Evolutionary conservation across 73 alveolate genomes (phyloP).

Genomic region (Strombidium stylifer): DNA sequence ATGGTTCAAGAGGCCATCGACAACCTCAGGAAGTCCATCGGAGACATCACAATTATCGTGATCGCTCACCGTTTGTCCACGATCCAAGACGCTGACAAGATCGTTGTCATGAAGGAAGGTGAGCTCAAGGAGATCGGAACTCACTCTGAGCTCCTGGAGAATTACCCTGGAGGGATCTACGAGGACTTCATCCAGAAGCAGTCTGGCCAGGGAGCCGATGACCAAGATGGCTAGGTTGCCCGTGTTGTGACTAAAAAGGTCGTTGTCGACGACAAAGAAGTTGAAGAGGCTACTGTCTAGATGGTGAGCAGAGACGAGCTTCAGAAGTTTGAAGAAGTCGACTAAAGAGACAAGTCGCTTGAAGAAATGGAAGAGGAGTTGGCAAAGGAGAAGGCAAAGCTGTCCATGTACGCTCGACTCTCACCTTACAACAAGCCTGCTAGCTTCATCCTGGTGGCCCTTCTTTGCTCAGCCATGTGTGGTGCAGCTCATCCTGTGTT

Average conservation of each 20-base stretch:
- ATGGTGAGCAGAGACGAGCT: constrained; percentile 3
- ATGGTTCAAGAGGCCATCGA: constrained; percentile 39
- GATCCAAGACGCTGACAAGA: constrained; percentile 81
- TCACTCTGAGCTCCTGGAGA: constrained; percentile 65
- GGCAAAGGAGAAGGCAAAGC: background rate
- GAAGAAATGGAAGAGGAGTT: constrained; percentile 3
- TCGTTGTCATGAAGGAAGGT: constrained; percentile 83
- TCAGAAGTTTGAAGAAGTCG: background rate
- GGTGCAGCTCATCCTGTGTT: constrained; percentile 53
- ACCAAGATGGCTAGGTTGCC: background rate
- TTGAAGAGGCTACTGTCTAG: background rate
- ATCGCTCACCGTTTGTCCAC: constrained; percentile 81
- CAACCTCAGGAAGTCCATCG: constrained; percentile 41
- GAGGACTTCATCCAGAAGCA: constrained; percentile 55
- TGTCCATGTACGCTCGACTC: no score
- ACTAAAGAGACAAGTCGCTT: background rate
- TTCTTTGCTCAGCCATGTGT: constrained; percentile 2
- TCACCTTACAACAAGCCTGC: constrained; percentile 30
- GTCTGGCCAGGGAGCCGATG: constrained; percentile 16
- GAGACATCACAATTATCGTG: constrained; percentile 52
- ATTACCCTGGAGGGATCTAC: constrained; percentile 61
- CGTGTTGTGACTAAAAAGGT: no score
- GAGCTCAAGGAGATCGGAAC: constrained; percentile 64
- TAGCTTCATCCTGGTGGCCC: constrained; percentile 17
- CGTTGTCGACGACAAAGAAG: background rate